These are phyloP conservation scores for Cystobasidium slooffiae DNA, from an alignment of 1,284 basidiomycete species.

Conservation along the genomic window DNA sequence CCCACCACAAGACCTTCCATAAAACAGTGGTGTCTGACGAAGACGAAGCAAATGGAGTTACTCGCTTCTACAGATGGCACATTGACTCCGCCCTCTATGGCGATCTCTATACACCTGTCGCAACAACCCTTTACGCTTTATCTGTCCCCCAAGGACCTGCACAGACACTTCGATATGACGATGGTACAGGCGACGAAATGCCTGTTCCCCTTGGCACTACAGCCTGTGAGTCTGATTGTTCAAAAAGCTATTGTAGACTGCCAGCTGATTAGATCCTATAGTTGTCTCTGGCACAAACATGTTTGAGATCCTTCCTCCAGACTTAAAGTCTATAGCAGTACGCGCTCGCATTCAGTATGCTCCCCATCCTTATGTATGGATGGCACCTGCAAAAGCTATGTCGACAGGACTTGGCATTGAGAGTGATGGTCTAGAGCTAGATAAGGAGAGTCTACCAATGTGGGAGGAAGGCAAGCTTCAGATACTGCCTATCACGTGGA, in stretches of 20 bases:
- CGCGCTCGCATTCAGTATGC: slow-evolving; percentile 69
- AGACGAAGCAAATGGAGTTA: slow-evolving; percentile 74
- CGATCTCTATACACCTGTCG: slow-evolving; percentile 70
- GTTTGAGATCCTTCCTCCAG: slow-evolving; percentile 76
- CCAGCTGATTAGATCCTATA: slow-evolving; percentile 33
- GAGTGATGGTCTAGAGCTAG: slow-evolving; percentile 71
- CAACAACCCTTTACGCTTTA: slow-evolving; percentile 84
- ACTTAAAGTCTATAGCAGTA: slow-evolving; percentile 82
- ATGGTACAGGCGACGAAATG: slow-evolving; percentile 82
- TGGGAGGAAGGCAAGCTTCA: slow-evolving; percentile 76
- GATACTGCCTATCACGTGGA: slow-evolving; percentile 72
- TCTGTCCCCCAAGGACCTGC: slow-evolving; percentile 69
- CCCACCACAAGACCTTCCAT: slow-evolving; percentile 86
- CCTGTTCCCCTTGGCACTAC: slow-evolving; percentile 83
- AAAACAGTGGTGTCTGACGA: slow-evolving; percentile 75
- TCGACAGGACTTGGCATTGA: slow-evolving; percentile 79
- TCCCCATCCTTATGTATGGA: slow-evolving; percentile 71
- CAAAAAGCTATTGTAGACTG: background rate
- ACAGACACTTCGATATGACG: slow-evolving; percentile 81
- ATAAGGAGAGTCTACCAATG: slow-evolving; percentile 68
- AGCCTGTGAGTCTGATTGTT: slow-evolving; percentile 66
- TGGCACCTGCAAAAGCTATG: slow-evolving; percentile 72
- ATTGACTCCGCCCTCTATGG: slow-evolving; percentile 87
- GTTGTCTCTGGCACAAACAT: slow-evolving; percentile 73
- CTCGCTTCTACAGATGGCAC: slow-evolving; percentile 90